Conservation (phyloP, 352 stramenopile genomes). For the Phytophthora podocarpi region DNA sequence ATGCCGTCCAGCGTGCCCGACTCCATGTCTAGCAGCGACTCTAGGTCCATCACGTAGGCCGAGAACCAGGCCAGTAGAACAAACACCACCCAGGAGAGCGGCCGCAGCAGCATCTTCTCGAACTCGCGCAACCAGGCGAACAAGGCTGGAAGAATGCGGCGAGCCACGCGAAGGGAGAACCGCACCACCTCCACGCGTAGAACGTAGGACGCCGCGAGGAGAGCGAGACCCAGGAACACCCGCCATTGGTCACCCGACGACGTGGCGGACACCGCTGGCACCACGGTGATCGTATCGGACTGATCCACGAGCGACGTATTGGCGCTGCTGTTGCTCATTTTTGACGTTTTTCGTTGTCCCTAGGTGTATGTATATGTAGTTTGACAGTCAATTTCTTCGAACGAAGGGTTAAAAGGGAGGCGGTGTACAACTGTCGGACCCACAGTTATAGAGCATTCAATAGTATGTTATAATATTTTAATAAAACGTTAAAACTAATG, state of each 20-base stretch:
- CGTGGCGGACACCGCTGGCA: background rate
- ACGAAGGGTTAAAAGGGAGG: no score
- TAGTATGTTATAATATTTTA: no score
- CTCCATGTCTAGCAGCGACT: conserved; percentile 49
- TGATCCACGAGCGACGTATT: conserved; percentile 21
- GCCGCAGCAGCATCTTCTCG: conserved; percentile 77
- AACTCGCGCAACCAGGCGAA: conserved; percentile 86
- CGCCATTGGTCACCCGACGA: conserved; percentile 73
- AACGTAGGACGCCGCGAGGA: conserved; percentile 70
- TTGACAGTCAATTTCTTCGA: no score
- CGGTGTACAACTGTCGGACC: no score
- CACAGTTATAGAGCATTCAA: no score
- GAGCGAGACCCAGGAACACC: conserved; percentile 72
- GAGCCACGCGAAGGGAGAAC: conserved; percentile 69
- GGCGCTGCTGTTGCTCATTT: conserved; percentile 19
- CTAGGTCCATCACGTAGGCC: conserved; percentile 70
- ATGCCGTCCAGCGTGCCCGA: conserved; percentile 50
- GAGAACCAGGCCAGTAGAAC: conserved; percentile 75
- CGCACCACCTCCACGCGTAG: conserved; percentile 81
- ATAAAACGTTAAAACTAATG: no score
- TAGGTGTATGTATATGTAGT: no score
- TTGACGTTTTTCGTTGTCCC: no score
- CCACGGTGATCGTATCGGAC: conserved; percentile 14
- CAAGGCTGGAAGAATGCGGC: conserved; percentile 60
- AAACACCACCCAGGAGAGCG: conserved; percentile 85